phyloP scores from a whole-genome alignment of 2,329 filamentous ascomycete species.

The Pyricularia pennisetigena region DNA sequence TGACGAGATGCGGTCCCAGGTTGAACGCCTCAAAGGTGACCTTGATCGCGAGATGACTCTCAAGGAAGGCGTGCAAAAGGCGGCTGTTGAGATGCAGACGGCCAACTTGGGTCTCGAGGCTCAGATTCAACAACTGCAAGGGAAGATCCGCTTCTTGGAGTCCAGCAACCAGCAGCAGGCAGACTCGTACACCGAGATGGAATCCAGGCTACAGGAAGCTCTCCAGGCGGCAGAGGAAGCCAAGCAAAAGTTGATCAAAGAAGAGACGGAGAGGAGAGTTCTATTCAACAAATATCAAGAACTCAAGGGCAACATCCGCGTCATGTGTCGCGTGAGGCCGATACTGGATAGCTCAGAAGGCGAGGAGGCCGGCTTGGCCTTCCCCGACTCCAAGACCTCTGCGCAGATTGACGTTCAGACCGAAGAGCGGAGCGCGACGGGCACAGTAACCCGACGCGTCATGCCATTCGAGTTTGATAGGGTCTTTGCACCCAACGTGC shows the following conservation, averaged over 20 bases:
- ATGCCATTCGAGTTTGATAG: conserved; percentile 88
- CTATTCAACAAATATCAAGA: conserved; percentile 98
- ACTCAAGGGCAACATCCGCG: conserved; percentile 93
- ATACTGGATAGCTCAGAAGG: conserved; percentile 49
- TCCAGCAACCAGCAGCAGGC: conserved; percentile 85
- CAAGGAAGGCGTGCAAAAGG: conserved; percentile 41
- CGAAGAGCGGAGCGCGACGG: conserved; percentile 75
- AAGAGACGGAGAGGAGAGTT: conserved; percentile 82
- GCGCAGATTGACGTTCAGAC: conserved; percentile 82
- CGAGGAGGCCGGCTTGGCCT: conserved; percentile 63
- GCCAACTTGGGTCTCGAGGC: conserved; percentile 62
- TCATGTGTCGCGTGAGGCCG: conserved; percentile 93
- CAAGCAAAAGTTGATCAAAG: conserved; percentile 75
- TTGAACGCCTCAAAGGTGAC: conserved; percentile 36
- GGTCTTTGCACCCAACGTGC: conserved; percentile 69
- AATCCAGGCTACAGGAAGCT: conserved; percentile 71
- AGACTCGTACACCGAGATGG: conserved; percentile 72
- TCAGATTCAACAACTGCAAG: conserved; percentile 64
- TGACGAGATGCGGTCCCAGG: conserved; percentile 33
- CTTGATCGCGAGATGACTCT: conserved; percentile 54
- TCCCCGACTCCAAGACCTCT: conserved; percentile 74
- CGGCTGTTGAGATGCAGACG: conserved; percentile 47
- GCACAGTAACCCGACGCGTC: conserved; percentile 63
- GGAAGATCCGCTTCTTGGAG: conserved; percentile 81
- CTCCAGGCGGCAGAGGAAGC: conserved; percentile 58